Conservation (phyloP, 2,329 filamentous ascomycete species). For the Aureobasidium sp. region DNA sequence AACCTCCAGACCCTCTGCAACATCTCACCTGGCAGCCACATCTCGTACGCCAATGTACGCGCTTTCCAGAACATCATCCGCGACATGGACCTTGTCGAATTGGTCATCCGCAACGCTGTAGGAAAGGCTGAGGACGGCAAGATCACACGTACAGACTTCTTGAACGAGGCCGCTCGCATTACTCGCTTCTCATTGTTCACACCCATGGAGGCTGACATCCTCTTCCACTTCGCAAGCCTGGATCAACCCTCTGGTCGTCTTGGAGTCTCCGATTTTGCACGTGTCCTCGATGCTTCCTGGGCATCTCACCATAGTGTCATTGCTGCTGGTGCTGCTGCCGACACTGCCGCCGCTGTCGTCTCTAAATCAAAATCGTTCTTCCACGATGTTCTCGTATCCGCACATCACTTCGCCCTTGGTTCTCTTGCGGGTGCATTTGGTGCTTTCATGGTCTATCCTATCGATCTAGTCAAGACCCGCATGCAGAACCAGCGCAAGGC, state of each 20-base stretch:
- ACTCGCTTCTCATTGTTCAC: slow-evolving; percentile 95
- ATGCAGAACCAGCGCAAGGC: slow-evolving; percentile 93
- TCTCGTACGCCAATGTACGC: slow-evolving; percentile 94
- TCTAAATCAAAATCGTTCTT: slow-evolving; percentile 53
- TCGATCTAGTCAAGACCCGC: slow-evolving; percentile 95
- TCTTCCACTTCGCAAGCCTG: slow-evolving; percentile 95
- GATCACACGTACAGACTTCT: slow-evolving; percentile 88
- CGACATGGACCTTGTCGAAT: slow-evolving; percentile 95
- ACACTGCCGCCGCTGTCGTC: slow-evolving; percentile 47
- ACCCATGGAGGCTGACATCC: slow-evolving; percentile 96
- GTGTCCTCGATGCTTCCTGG: slow-evolving; percentile 93
- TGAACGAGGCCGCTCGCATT: slow-evolving; percentile 85
- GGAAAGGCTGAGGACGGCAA: slow-evolving; percentile 78
- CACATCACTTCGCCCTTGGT: slow-evolving; percentile 84
- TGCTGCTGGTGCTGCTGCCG: slow-evolving; percentile 35
- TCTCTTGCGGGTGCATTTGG: slow-evolving; percentile 92
- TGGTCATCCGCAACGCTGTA: slow-evolving; percentile 83
- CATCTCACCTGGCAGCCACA: slow-evolving; percentile 83
- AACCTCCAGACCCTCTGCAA: slow-evolving; percentile 92
- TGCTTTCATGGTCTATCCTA: slow-evolving; percentile 98
- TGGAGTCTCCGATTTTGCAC: slow-evolving; percentile 76
- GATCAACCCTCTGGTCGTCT: slow-evolving; percentile 84
- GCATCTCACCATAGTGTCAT: slow-evolving; percentile 43
- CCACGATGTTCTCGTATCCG: slow-evolving; percentile 63
- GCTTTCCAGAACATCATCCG: slow-evolving; percentile 97